Evolutionary conservation across 345 rosid species (phyloP).

Genomic region (Lumnitzera littorea): DNA sequence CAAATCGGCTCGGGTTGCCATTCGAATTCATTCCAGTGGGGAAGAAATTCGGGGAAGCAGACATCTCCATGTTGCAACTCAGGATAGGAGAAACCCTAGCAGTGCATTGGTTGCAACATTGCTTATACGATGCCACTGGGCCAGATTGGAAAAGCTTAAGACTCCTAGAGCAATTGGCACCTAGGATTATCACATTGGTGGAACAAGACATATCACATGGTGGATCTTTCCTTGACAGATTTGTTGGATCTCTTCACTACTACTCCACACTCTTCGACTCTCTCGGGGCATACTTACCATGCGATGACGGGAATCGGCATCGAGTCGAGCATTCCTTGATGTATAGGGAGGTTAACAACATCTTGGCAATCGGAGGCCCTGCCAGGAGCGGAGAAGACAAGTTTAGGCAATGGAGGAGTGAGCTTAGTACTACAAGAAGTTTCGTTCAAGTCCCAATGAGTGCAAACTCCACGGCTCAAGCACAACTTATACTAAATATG

Average conservation of each 20-base stretch:
- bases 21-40: slow-evolving; percentile 62
- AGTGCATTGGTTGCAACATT: slow-evolving; percentile 65
- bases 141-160: slow-evolving; percentile 53
- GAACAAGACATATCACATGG: slow-evolving; percentile 54
- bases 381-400: slow-evolving; percentile 66
- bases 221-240: slow-evolving; percentile 55
- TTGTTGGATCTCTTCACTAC: slow-evolving; percentile 57
- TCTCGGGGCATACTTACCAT: slow-evolving; percentile 31
- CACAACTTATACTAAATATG: slow-evolving; percentile 58
- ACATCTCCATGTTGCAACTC: slow-evolving; percentile 21
- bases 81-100: slow-evolving; percentile 43
- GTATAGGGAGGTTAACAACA: slow-evolving; percentile 48
- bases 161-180: slow-evolving; percentile 37
- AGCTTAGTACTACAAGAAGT: slow-evolving; percentile 21
- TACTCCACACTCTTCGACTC: slow-evolving; percentile 61
- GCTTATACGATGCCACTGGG: slow-evolving; percentile 50
- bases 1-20: slow-evolving; percentile 47
- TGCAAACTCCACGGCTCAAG: slow-evolving; percentile 60
- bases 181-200: slow-evolving; percentile 42
- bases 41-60: slow-evolving; percentile 48
- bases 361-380: slow-evolving; percentile 60
- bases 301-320: slow-evolving; percentile 37
- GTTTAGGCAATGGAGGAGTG: slow-evolving; percentile 45
- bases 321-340: slow-evolving; percentile 44
- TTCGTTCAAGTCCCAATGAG: slow-evolving; percentile 51